Evolutionary conservation across 768 basidiomycete species (phyloP).

Genomic region (Agrocybe pediades): DNA sequence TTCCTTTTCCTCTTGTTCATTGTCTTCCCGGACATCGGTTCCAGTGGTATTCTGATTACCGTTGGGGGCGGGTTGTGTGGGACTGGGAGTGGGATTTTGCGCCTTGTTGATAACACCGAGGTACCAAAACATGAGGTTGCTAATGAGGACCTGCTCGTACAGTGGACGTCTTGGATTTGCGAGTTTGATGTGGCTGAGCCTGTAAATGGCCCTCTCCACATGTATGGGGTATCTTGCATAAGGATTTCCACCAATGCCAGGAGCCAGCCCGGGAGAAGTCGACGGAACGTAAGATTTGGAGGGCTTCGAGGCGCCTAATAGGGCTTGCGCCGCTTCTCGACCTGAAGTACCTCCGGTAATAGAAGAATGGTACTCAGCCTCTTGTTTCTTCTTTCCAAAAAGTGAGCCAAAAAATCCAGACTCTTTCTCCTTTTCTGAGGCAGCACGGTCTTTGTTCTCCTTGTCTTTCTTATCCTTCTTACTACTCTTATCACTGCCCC

Average conservation of each 20-base stretch:
- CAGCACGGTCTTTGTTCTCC: conserved; percentile 43
- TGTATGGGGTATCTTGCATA: conserved; percentile 94
- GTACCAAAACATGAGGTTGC: conserved; percentile 99
- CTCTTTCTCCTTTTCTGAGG: conserved; percentile 71
- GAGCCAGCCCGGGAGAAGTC: conserved; percentile 55
- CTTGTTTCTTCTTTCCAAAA: conserved; percentile 89
- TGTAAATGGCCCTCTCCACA: conserved; percentile 96
- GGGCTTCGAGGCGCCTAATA: conserved; percentile 83
- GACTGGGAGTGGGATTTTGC: conserved; percentile 48
- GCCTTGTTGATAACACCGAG: conserved; percentile 96
- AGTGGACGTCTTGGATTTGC: conserved; percentile 95
- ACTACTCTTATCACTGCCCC: conserved; percentile 64
- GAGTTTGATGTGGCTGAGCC: conserved; percentile 97
- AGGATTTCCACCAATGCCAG: conserved; percentile 43
- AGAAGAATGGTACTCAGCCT: conserved; percentile 42
- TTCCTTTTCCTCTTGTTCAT: conserved; percentile 41
- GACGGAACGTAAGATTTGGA: conserved; percentile 67
- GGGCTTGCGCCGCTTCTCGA: conserved; percentile 83
- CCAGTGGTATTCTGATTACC: conserved; percentile 27
- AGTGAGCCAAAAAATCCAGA: conserved; percentile 89
- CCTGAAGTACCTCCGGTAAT: conserved; percentile 52
- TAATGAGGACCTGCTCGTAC: conserved; percentile 94
- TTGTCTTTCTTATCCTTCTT: conserved; percentile 54
- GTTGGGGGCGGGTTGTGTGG: conserved; percentile 24
- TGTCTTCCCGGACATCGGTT: conserved; percentile 27